phyloP scores from a whole-genome alignment of 148 eudicot species.

The Chenopodium suecicum region DNA sequence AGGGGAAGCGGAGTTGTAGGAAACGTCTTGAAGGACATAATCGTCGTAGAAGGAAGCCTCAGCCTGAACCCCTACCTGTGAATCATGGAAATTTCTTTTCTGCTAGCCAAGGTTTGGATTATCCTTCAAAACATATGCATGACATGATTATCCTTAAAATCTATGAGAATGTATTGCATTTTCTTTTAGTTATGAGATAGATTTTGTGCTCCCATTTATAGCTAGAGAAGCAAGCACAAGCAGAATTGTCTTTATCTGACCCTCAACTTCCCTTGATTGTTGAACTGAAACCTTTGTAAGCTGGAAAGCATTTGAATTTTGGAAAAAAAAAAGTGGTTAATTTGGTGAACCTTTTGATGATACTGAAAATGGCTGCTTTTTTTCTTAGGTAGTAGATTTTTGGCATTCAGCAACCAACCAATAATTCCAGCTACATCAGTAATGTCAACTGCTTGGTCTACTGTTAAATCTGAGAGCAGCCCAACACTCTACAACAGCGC shows the following conservation, averaged over 20 bases:
- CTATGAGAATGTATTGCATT: not conserved
- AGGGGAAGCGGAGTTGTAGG: conserved; percentile 69
- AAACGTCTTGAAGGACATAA: conserved; percentile 74
- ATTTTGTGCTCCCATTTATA: not conserved
- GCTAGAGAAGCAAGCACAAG: not conserved
- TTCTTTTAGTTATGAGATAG: not conserved
- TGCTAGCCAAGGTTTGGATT: conserved; percentile 46
- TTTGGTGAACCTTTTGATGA: not conserved
- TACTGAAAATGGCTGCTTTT: not conserved
- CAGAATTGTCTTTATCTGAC: not conserved
- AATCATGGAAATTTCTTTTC: conserved; percentile 42
- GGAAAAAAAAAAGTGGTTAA: not conserved
- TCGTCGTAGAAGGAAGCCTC: conserved; percentile 72
- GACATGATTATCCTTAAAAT: not conserved
- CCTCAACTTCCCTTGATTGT: not conserved
- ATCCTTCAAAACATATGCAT: not conserved
- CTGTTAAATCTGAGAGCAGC: conserved; percentile 42
- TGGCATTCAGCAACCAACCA: conserved; percentile 51
- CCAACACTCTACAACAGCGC: conserved; percentile 28
- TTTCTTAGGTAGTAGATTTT: conserved; percentile 41
- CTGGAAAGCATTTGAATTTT: not conserved
- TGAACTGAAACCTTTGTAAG: not conserved
- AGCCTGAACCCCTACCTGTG: conserved; percentile 53
- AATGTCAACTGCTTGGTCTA: conserved; percentile 47
- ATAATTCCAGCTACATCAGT: conserved; percentile 44